Percentiles rank a stretch among this genome's conserved stretches.
Conservation (phyloP, 306 rosid genomes). For the Lablab purpureus region DNA sequence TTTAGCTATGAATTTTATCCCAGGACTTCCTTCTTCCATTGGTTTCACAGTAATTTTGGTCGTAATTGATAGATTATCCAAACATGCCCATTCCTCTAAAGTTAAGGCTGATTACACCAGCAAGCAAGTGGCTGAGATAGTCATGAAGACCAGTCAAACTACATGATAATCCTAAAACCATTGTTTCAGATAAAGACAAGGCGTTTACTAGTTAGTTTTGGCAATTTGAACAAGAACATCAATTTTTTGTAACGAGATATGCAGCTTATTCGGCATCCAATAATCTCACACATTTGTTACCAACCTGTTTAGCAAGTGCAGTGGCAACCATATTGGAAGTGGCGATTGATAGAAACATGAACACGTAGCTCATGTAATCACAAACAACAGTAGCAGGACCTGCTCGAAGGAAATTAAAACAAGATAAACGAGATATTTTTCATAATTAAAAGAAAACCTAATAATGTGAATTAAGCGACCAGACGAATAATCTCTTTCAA, state of each 20-base stretch:
- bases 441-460: not conserved
- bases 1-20: too few relatives aligned
- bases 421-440: not conserved
- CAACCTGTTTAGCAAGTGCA: slow-evolving; percentile 82
- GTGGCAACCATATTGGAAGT: slow-evolving; percentile 98
- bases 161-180: too few relatives aligned
- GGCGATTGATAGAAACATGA: slow-evolving; percentile 94
- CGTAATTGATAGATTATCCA: too few relatives aligned
- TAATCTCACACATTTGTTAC: slow-evolving; percentile 16
- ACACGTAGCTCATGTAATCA: slow-evolving; percentile 73
- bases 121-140: too few relatives aligned
- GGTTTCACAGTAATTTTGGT: too few relatives aligned
- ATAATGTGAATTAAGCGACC: not conserved
- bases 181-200: too few relatives aligned
- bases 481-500: not conserved
- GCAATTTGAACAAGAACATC: not conserved
- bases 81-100: too few relatives aligned
- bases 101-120: too few relatives aligned
- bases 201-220: too few relatives aligned
- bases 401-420: slow-evolving; percentile 41
- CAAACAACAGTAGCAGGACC: slow-evolving; percentile 94
- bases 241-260: not conserved
- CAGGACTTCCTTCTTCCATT: too few relatives aligned
- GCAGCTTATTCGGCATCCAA: not conserved
- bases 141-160: too few relatives aligned